These are phyloP conservation scores for Stellera chamaejasme DNA, from an alignment of 345 rosid species.

Conservation along the genomic window DNA sequence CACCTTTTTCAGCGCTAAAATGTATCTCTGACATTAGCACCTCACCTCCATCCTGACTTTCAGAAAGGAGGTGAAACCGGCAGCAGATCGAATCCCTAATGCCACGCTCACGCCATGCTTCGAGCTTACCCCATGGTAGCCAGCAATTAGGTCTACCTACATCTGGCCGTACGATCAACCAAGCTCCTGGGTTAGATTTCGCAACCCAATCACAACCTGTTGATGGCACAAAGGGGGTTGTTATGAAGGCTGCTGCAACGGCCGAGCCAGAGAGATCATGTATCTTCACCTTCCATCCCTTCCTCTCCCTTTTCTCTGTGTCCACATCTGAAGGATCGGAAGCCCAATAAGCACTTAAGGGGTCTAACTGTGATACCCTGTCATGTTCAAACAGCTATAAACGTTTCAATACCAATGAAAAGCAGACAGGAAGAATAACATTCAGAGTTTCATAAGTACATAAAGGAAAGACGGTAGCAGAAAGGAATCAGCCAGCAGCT, in stretches of 20 bases:
- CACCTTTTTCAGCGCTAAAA: constrained; percentile 85
- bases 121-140: constrained; percentile 98
- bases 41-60: constrained; percentile 65
- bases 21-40: constrained; percentile 80
- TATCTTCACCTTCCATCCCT: constrained; percentile 98
- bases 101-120: constrained; percentile 97
- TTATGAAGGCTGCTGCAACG: constrained; percentile 94
- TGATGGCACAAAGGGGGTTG: constrained; percentile 96
- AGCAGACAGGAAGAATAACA: neutral
- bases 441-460: neutral
- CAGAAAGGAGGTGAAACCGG: constrained; percentile 75
- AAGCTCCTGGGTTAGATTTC: constrained; percentile 89
- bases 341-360: constrained; percentile 52
- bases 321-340: constrained; percentile 43
- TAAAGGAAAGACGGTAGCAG: neutral
- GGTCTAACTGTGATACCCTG: constrained; percentile 71
- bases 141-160: constrained; percentile 74
- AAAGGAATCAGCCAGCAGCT: no score
- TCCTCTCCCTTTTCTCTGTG: constrained; percentile 77
- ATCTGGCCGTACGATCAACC: constrained; percentile 90
- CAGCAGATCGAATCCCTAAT: constrained; percentile 80
- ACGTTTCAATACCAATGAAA: constrained; percentile 25
- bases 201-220: constrained; percentile 99
- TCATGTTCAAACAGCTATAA: constrained; percentile 20
- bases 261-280: constrained; percentile 97